Evolutionary conservation across 306 rosid species (phyloP), one percentile per base, ranked within the genome.

Genomic region (Prunus fruticosa): DNA sequence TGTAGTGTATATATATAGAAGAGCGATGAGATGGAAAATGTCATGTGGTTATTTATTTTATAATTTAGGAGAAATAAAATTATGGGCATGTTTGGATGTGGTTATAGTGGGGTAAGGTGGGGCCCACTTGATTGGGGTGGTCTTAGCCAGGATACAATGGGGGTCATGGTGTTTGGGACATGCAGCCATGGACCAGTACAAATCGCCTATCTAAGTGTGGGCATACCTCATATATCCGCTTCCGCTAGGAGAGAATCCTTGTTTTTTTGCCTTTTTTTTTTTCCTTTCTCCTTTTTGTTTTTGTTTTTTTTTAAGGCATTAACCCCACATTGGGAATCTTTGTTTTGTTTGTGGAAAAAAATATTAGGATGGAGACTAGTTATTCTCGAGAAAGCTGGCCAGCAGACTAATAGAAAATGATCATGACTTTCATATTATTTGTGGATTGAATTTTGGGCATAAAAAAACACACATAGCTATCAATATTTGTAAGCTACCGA

Each of bases 101-200:
- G 79, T 77, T 60, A 64, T 74, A 69, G 82, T 51, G 22, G 53
- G 67, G 68, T 58, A 77, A 79, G 76, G 79, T 82, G 84, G 86
- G 92, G 58, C 64, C 84, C 45, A 38, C 2, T 5, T 25, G 28
- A 62, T 61, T 56, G 46, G 54, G 57, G 72, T 2, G 64, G 76
- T 28, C 19, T 49, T 38, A 23, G n/a, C 51, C 11, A 47, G 78
- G 66, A 56, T 76, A 74, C 78, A 80, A 51, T 64, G 62, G 69
- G 84, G 83, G 81, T 83, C 84, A 68, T 49, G 78, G 79, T 73
- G 76, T 74, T 82, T 76, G 80, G 76, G 53, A 28, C 38, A 64
- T 50, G 67, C 67, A 74, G 80, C 64, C 18, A 27, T 18, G 76
- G 66, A 73, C 67, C 77, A 23, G 56, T 58, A 9, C 8, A 14